These are phyloP conservation scores for Fusarium compactum DNA, from an alignment of 2,329 filamentous ascomycete species.

Conservation along the genomic window DNA sequence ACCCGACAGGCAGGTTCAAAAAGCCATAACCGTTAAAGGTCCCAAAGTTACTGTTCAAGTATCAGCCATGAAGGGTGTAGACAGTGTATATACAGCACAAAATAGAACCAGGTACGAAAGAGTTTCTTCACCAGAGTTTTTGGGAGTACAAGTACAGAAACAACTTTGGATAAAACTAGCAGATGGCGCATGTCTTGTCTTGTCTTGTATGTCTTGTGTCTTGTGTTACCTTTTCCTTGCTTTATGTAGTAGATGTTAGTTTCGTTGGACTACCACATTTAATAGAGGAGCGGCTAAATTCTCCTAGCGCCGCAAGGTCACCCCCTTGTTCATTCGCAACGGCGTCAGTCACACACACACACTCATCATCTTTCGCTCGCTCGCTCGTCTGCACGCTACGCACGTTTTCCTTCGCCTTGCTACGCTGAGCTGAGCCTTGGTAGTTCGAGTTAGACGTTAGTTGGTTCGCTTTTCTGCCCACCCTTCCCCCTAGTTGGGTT, in stretches of 20 bases:
- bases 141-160: background rate
- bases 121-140: conserved; percentile 2
- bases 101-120: conserved; percentile 4
- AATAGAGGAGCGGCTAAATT: conserved; percentile 44
- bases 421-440: conserved; percentile 23
- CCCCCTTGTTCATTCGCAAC: conserved; percentile 44
- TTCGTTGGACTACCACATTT: background rate
- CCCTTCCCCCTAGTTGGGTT: conserved; percentile 20
- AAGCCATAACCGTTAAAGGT: conserved; percentile 1
- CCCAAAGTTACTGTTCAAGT: background rate
- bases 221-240: conserved; percentile 11
- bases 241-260: background rate
- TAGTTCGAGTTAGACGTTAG: conserved; percentile 16
- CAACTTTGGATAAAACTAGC: background rate
- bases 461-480: conserved; percentile 24
- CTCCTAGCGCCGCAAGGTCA: conserved; percentile 44
- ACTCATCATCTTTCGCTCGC: background rate
- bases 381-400: conserved; percentile 24
- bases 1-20: background rate
- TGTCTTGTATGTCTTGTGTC: conserved; percentile 18
- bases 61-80: background rate
- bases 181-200: conserved; percentile 6
- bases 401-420: conserved; percentile 15
- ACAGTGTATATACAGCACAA: background rate
- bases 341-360: conserved; percentile 48